Evolutionary conservation across 495 filamentous ascomycete genomes (phyloP), one percentile per base, ranked within the genome.

Genomic region (Penicillium goetzii): DNA sequence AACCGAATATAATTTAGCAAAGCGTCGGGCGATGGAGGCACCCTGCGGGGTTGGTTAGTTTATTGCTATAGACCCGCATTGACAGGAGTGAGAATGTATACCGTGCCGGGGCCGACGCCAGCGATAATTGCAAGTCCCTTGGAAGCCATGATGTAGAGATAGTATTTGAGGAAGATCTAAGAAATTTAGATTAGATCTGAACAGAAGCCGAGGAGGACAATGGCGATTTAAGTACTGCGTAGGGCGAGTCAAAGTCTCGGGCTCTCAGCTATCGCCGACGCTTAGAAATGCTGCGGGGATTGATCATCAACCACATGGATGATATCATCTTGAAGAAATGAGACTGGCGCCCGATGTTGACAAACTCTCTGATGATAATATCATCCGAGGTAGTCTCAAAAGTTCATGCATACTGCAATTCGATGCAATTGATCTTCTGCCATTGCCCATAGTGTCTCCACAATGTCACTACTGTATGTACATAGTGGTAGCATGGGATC

Each of bases 41-140:
- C 83, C 83, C 80, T 85, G 59, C 56, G 34, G 30, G 34, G 51
- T 41, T 53, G 14, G n/a, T 65, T 43, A 54, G 56, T 59, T 57
- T 50, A 62, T 34, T 55, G 8, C 45, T 51, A 14, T 32, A 7
- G 28, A 34, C 26, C 30, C 23, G 55, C 30, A 26, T 57, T n/a
- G 19, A 54, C 30, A 17, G 14, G 40, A 21, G 26, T 23, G 23
- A 17, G 61, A 34, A 63, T 60, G 45, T 61, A 75, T 80, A 81
- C 89, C 71, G 89, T 92, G 60, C 90, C 90, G 38, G 87, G 80
- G 23, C 90, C 90, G 38, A 90, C 89, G 50, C 90, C 90, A 57
- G 89, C 90, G 65, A 93, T 83, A 61, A 92, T 81, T 57, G 89
- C 89, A 73, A 89, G 83, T 59, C 78, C 68, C 66, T 79, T 81